Percentiles rank a stretch among this genome's conserved stretches.
phyloP scores from a whole-genome alignment of 148 eudicot genomes.

The Nepenthes gracilis region DNA sequence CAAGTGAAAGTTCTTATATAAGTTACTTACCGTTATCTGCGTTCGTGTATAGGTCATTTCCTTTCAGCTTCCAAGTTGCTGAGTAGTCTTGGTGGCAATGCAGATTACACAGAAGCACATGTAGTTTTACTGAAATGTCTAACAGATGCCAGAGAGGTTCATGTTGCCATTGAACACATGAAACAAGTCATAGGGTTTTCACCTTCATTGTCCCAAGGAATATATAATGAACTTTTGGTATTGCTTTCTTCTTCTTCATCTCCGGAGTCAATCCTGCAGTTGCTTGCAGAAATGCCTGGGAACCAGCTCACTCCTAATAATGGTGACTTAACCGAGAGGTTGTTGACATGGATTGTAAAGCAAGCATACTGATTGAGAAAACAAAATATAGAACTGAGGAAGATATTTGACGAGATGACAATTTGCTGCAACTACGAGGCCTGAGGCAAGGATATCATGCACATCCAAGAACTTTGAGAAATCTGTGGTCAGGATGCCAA shows the following conservation, averaged over 20 bases:
- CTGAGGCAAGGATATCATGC: too few species aligned
- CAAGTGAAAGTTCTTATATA: background rate
- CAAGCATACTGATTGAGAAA: too few species aligned
- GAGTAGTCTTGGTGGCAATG: conserved; percentile 19
- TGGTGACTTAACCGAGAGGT: too few species aligned
- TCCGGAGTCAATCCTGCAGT: conserved; percentile 30
- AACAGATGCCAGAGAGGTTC: conserved; percentile 35
- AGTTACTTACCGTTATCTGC: too few species aligned
- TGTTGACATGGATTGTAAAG: too few species aligned
- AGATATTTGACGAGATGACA: too few species aligned
- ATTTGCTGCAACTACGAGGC: too few species aligned
- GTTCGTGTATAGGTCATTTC: conserved; percentile 42
- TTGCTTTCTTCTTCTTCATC: conserved; percentile 40
- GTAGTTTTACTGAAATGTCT: conserved; percentile 45
- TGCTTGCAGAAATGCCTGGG: conserved; percentile 23
- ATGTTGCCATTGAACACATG: conserved; percentile 46
- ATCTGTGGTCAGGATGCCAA: too few species aligned
- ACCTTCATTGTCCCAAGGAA: conserved; percentile 24
- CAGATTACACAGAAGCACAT: conserved; percentile 32
- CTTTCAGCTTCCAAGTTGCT: conserved; percentile 36
- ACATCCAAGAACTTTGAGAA: too few species aligned
- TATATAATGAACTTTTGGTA: conserved; percentile 31
- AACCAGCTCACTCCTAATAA: too few species aligned
- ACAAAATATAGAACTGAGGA: too few species aligned
- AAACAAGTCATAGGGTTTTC: conserved; percentile 34